phyloP scores from a whole-genome alignment of 1,284 basidiomycete genomes.

The Xerocomus amazonicus region DNA sequence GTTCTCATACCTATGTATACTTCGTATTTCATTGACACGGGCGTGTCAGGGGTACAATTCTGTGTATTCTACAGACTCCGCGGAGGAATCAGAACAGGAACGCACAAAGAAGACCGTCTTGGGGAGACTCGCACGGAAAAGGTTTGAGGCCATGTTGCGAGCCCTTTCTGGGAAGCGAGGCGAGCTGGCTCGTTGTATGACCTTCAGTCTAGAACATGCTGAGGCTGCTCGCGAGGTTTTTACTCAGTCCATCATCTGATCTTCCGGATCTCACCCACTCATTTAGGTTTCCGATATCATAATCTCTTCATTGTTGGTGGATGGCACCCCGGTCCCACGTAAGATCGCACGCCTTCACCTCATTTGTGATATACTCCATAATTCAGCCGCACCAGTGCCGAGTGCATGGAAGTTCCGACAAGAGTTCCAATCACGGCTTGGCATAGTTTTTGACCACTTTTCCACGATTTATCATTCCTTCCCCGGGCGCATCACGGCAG shows the following conservation, averaged over 20 bases:
- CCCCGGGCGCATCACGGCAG: constrained; percentile 88
- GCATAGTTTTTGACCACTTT: constrained; percentile 89
- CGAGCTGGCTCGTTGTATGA: constrained; percentile 92
- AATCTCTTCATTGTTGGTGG: constrained; percentile 77
- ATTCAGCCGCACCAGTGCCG: constrained; percentile 83
- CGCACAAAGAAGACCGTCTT: constrained; percentile 68
- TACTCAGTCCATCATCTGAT: constrained; percentile 1
- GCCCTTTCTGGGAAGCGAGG: constrained; percentile 82
- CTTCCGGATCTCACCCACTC: constrained; percentile 8
- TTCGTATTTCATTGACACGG: constrained; percentile 2
- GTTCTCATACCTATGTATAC: constrained; percentile 20
- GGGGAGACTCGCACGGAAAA: constrained; percentile 71
- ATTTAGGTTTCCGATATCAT: constrained; percentile 82
- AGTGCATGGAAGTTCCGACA: constrained; percentile 94
- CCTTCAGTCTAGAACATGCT: constrained; percentile 92
- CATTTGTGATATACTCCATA: constrained; percentile 97
- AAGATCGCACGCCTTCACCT: constrained; percentile 94
- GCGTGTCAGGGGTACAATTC: constrained; percentile 78
- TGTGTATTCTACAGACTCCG: constrained; percentile 92
- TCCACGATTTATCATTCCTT: constrained; percentile 91
- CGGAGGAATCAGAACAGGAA: constrained; percentile 89
- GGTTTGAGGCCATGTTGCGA: constrained; percentile 90
- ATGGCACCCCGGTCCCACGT: constrained; percentile 88
- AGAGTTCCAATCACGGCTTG: constrained; percentile 84
- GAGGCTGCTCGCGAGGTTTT: constrained; percentile 87